Percentiles rank a stretch among this genome's conserved stretches.
Conservation (phyloP, 768 basidiomycete species). For the Grammothele lineata region DNA sequence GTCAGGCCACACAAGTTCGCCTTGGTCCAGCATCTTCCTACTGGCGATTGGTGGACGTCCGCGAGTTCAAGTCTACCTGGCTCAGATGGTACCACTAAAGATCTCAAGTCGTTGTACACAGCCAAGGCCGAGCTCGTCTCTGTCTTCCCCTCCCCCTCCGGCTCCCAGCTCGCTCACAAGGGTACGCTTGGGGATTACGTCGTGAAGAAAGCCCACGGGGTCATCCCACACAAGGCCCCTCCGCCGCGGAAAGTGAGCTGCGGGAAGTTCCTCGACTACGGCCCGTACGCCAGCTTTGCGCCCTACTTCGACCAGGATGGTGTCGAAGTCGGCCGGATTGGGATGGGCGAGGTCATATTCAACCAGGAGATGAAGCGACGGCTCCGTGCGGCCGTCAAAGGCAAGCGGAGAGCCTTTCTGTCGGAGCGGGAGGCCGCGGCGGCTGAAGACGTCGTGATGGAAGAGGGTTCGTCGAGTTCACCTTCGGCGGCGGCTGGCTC, state of each 20-base stretch:
- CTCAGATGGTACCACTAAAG: constrained; percentile 32
- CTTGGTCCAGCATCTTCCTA: constrained; percentile 74
- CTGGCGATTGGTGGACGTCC: constrained; percentile 78
- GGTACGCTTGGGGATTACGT: constrained; percentile 60
- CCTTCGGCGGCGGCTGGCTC: constrained; percentile 7
- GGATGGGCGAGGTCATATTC: constrained; percentile 58
- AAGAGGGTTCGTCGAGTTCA: constrained; percentile 6
- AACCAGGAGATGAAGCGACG: constrained; percentile 41
- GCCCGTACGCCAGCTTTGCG: constrained; percentile 69
- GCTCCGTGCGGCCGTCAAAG: constrained; percentile 23
- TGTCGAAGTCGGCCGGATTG: constrained; percentile 59
- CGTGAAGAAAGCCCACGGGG: constrained; percentile 35
- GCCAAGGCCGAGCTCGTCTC: constrained; percentile 75
- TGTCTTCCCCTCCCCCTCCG: constrained; percentile 60
- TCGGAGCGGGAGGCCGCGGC: background rate
- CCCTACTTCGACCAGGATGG: constrained; percentile 77
- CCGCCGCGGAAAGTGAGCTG: constrained; percentile 53
- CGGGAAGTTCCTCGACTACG: constrained; percentile 77
- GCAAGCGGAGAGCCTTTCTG: constrained; percentile 24
- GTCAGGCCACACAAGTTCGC: constrained; percentile 54
- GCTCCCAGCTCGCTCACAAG: constrained; percentile 23
- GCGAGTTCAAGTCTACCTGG: constrained; percentile 43
- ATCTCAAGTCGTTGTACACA: constrained; percentile 49
- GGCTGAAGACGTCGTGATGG: constrained; percentile 15
- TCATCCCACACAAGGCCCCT: constrained; percentile 35